Base-by-base conservation (phyloP, 1,284 basidiomycete species). In the Pseudozyma thailandica region DNA sequence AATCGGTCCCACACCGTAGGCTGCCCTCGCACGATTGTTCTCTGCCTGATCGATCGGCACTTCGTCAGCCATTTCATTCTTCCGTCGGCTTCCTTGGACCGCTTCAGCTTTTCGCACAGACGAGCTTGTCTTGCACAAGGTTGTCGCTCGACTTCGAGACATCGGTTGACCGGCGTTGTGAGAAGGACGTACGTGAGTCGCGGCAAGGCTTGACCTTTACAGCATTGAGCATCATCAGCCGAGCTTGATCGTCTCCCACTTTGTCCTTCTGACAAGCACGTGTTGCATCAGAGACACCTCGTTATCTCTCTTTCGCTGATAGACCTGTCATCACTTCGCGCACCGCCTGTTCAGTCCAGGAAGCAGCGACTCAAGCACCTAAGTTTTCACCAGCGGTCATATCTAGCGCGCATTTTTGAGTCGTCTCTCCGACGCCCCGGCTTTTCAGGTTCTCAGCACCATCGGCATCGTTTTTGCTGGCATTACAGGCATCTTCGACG, bases 151-250 rank as follows among this genome's bases (percentile, higher is more conserved):
- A 66, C 63, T 42, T 66, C 63, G 63, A 55, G 26, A 45, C 56
- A 66, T 52, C 52, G 57, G 56, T 60, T 56, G 52, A 50, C 63
- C 56, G 57, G 45, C 49, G 52, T 33, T 60, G 63, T 66, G 57
- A 49, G 52, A 56, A 55, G 56, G 38, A 35, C 33, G 4, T 41
- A 41, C 48, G 21, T 41, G 12, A 41, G 27, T 44, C 16, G 43
- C 43, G 12, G 20, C 21, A 12, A 21, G 20, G 6, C 39, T 15
- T 12, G 37, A n/a, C 37, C 16, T 38, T 12, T 23, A 12, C 18
- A 21, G 39, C 20, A 7, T 23, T 23, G 18, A 41, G 18, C 39
- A 21, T 23, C 9, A 21, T 5, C 21, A 7, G 39, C 20, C 20
- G 12, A 10, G 2, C n/a, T 35, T n/a, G 33, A n/a, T n/a, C n/a